Evolutionary conservation across 148 eudicot species (phyloP).

Genomic region (Heliosperma pusillum): DNA sequence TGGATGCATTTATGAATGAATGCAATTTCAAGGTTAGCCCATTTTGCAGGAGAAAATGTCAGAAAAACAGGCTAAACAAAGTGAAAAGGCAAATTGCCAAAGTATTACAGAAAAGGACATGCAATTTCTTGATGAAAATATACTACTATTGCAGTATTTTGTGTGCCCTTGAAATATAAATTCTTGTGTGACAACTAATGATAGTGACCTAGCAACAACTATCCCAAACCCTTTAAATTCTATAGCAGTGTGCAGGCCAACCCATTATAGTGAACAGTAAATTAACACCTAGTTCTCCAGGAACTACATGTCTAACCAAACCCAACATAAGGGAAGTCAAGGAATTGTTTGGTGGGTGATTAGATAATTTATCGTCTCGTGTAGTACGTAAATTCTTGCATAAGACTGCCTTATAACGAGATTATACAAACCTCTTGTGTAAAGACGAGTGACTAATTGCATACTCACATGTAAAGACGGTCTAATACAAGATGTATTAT

Average conservation of each 20-base stretch:
- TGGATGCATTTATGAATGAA: slow-evolving; percentile 31
- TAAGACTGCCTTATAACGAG: too few species aligned
- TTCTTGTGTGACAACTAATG: slow-evolving; percentile 34
- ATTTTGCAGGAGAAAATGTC: slow-evolving; percentile 12
- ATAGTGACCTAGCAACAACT: slow-evolving; percentile 40
- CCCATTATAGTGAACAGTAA: neutral
- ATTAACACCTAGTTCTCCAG: slow-evolving; percentile 30
- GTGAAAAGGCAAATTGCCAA: slow-evolving; percentile 9
- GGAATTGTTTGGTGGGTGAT: too few species aligned
- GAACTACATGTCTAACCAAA: slow-evolving; percentile 31
- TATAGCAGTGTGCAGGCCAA: slow-evolving; percentile 12
- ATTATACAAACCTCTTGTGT: too few species aligned
- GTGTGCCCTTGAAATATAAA: slow-evolving; percentile 9
- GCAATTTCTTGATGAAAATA: neutral
- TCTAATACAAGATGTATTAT: too few species aligned
- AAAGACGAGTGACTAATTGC: too few species aligned
- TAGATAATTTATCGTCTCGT: too few species aligned
- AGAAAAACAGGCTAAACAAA: slow-evolving; percentile 5
- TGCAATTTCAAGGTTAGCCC: slow-evolving; percentile 29
- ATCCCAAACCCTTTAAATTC: slow-evolving; percentile 26
- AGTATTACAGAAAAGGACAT: slow-evolving; percentile 29
- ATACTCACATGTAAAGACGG: too few species aligned
- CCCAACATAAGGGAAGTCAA: slow-evolving; percentile 6
- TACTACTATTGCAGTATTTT: neutral
- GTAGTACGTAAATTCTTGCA: too few species aligned